Base-by-base conservation (phyloP, 2,329 filamentous ascomycete genomes). In the Lecanicillium sp. region DNA sequence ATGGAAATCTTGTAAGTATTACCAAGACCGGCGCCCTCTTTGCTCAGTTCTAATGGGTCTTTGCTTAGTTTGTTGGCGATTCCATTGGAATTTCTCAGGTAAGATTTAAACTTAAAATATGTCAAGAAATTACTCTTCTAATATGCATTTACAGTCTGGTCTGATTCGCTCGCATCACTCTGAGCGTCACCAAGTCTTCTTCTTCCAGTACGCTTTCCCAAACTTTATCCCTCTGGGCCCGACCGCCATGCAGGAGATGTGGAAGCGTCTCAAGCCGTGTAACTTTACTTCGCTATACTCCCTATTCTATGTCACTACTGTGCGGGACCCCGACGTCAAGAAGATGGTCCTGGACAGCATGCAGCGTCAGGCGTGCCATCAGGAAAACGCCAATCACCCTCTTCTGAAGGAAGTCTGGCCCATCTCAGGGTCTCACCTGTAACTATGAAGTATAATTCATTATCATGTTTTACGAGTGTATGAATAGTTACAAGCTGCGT, bases 1-100 rank as follows among this genome's bases (percentile, higher is more conserved):
- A 71, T 14, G 59, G 61, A 1, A 71, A 69, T 34, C 60, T 92
- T 29, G 40, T 36, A 31, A 25, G 40, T 39, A 11, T 15, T 15
- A 12, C 12, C 31, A 14, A 17, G 13, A 33, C 17, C 18, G n/a
- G n/a, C n/a, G n/a, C n/a, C n/a, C n/a, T n/a, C n/a, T n/a, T n/a
- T n/a, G n/a, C n/a, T n/a, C n/a, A n/a, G n/a, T n/a, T n/a, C n/a
- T n/a, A n/a, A n/a, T n/a, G n/a, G n/a, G n/a, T n/a, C n/a, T n/a
- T n/a, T n/a, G n/a, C n/a, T n/a, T 17, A 42, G 40, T 42, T 42
- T 18, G 40, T 42, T 9, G 40, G 40, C 13, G 40, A 42, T 20
- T 42, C 36, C 13, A 42, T 42, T 35, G 40, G 40, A 7, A 32
- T 42, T 6, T 42, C 40, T 10, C 36, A 33, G 39, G 39, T 41